Base-by-base conservation (phyloP, 2,329 filamentous ascomycete species). In the Thermomyces lanuginosus region DNA sequence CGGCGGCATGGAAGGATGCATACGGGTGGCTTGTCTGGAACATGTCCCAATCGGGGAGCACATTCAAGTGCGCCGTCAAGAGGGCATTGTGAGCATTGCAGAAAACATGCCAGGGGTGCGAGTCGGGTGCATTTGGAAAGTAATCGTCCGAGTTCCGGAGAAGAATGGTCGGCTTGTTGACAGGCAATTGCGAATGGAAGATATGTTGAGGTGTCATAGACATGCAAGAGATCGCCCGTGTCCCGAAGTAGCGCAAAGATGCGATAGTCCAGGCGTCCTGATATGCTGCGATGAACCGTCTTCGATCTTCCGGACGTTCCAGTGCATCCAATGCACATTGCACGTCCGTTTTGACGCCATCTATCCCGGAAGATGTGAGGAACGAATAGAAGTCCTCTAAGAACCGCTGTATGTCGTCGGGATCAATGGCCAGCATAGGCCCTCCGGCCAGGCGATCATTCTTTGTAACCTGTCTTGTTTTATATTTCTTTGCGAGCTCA, bases 21-120 rank as follows among this genome's bases (percentile, higher is more conserved):
- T 80, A 92, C 1, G 63, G 55, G 37, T 76, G 70, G 11, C 57
- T 61, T 1, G 72, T 76, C 41, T 77, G 72, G 43, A 77, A 77
- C 72, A 77, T 77, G 42, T 77, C 72, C 72, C 72, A 77, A 49
- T 93, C 84, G 0, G 89, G 86, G 1, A 95, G 55, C 1, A 82
- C 69, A 39, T 93, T 92, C 16, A 95, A 61, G 43, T 89, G 76
- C 36, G 81, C 73, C 2, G 77, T 84, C 8, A 95, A 60, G 1
- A 95, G 61, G 16, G 71, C 65, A 47, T 92, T 93, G 52, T 93
- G 79, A 0, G 86, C 86, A 45, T 95, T 98, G 36, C 76, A 72
- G 62, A 91, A 98, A 18, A 95, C 67, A 49, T 98, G 89, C 86
- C 89, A 98, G 0, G 84, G 70, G 35, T 98, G 89, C 5, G 77